Evolutionary conservation across 768 basidiomycete genomes (phyloP).

Genomic region (Daedaleopsis nitida): DNA sequence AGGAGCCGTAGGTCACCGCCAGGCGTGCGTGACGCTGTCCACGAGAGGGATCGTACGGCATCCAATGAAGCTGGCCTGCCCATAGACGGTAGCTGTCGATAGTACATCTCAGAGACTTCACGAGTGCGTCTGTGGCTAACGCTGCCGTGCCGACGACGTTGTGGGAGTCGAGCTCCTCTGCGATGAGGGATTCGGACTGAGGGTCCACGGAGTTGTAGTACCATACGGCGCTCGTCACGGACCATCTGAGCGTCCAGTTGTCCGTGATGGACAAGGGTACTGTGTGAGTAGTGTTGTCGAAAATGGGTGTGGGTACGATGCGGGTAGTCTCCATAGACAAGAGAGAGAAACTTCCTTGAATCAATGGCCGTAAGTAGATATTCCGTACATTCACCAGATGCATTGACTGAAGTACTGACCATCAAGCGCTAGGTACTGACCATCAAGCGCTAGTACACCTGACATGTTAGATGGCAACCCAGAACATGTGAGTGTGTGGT

Average conservation of each 20-base stretch:
- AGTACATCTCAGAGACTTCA: neutral
- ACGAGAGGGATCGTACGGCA: neutral
- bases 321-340: neutral
- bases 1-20: slow-evolving; percentile 10
- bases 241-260: neutral
- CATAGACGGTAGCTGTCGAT: slow-evolving; percentile 11
- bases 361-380: too few relatives aligned
- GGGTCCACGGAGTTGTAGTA: neutral
- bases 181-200: too few relatives aligned
- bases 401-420: too few relatives aligned
- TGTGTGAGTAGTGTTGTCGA: neutral
- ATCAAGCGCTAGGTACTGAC: too few relatives aligned
- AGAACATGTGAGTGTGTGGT: too few relatives aligned
- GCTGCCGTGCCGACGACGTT: neutral
- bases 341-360: too few relatives aligned
- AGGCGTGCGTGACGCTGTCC: slow-evolving; percentile 10
- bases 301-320: neutral
- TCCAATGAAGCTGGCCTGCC: slow-evolving; percentile 17
- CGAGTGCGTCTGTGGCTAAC: neutral
- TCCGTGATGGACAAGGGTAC: neutral
- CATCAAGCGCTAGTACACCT: too few relatives aligned
- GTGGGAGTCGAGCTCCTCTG: neutral
- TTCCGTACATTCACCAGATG: too few relatives aligned
- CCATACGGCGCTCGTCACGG: neutral
- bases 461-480: too few relatives aligned